These are phyloP conservation scores for Fusarium tanahbumbuense DNA, from an alignment of 2,329 filamentous ascomycete genomes.

Conservation along the genomic window DNA sequence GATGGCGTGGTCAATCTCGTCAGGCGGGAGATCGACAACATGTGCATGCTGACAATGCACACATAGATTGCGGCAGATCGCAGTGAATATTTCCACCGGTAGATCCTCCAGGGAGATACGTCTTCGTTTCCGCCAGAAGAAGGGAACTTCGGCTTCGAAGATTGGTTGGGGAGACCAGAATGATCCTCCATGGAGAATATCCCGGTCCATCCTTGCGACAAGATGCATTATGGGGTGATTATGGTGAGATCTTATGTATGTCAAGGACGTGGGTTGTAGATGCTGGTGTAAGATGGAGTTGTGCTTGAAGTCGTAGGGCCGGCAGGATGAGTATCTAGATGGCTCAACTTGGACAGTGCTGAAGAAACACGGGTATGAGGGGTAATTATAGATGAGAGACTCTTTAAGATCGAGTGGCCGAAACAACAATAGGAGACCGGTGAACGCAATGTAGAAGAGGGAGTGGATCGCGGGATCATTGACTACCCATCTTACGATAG, in stretches of 20 bases:
- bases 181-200: constrained; percentile 36
- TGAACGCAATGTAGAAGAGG: constrained; percentile 7
- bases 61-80: constrained; percentile 45
- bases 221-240: constrained; percentile 40
- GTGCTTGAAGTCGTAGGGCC: neutral
- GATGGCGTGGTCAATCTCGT: constrained; percentile 38
- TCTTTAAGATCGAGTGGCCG: neutral
- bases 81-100: constrained; percentile 44
- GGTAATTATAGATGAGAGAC: neutral
- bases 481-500: constrained; percentile 38
- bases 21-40: constrained; percentile 43
- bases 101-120: constrained; percentile 38
- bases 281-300: neutral
- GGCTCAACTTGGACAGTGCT: constrained; percentile 4
- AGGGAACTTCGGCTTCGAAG: constrained; percentile 17
- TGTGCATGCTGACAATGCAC: constrained; percentile 43
- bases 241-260: constrained; percentile 1
- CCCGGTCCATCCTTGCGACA: constrained; percentile 38
- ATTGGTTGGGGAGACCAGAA: constrained; percentile 30
- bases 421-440: constrained; percentile 21
- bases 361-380: neutral
- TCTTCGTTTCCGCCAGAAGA: constrained; percentile 24
- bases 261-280: constrained; percentile 21
- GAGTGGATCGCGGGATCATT: constrained; percentile 37
- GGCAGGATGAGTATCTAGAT: constrained; percentile 1